phyloP scores from a whole-genome alignment of 305 asterid species.

The Rubia balearica region DNA sequence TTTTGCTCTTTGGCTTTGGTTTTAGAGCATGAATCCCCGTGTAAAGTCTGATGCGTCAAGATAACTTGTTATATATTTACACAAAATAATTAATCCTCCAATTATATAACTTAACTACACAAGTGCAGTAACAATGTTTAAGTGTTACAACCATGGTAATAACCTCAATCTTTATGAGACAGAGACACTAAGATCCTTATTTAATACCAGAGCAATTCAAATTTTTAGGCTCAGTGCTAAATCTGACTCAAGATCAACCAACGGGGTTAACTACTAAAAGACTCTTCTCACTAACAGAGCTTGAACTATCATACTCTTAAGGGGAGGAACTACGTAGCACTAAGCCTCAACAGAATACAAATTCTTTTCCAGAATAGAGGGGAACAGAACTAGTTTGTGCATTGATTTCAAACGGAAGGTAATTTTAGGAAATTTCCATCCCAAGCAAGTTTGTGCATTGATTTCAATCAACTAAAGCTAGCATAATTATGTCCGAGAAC shows the following conservation, averaged over 20 bases:
- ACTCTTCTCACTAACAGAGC: no score
- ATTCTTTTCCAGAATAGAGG: background rate
- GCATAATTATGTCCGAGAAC: background rate
- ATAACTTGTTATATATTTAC: background rate
- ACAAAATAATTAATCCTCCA: background rate
- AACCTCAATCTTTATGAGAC: no score
- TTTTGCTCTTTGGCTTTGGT: slow-evolving; percentile 62
- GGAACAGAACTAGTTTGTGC: background rate
- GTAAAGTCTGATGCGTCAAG: slow-evolving; percentile 41
- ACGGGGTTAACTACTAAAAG: no score
- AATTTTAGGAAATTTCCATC: background rate
- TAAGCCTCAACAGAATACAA: background rate
- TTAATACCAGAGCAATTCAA: no score
- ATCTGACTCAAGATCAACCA: background rate
- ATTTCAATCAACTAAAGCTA: slow-evolving; percentile 1
- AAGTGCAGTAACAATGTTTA: no score
- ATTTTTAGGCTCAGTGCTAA: no score
- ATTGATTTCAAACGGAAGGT: background rate
- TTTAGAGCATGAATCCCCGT: slow-evolving; percentile 82
- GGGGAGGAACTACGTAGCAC: background rate
- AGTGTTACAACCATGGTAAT: no score
- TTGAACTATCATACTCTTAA: no score
- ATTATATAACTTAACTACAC: background rate
- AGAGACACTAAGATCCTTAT: background rate
- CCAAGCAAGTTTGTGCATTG: background rate